Evolutionary conservation across 2,329 filamentous ascomycete genomes (phyloP).

Genomic region (Neoascochyta sp.): DNA sequence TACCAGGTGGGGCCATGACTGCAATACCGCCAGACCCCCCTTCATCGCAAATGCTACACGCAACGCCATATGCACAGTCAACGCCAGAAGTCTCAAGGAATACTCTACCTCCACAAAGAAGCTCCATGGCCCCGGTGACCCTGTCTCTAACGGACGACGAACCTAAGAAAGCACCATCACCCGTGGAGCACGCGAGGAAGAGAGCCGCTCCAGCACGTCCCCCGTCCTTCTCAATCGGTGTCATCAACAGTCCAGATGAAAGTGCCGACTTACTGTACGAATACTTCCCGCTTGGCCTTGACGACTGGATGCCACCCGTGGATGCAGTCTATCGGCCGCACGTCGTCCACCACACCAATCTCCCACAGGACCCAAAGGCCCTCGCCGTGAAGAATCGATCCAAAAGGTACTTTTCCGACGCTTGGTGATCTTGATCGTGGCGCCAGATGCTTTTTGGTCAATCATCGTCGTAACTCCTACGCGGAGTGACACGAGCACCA

Average conservation of each 20-base stretch:
- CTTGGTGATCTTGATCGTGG: too few relatives aligned
- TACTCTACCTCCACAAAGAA: slow-evolving; percentile 37
- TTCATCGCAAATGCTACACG: slow-evolving; percentile 31
- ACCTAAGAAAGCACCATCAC: slow-evolving; percentile 40
- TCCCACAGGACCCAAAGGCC: slow-evolving; percentile 47
- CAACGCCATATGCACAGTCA: slow-evolving; percentile 49
- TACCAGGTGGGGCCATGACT: slow-evolving; percentile 42
- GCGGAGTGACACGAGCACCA: too few relatives aligned
- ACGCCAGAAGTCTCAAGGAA: slow-evolving; percentile 50
- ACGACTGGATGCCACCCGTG: slow-evolving; percentile 90
- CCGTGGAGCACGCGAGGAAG: slow-evolving; percentile 33
- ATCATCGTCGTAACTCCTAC: too few relatives aligned
- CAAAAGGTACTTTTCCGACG: slow-evolving; percentile 50
- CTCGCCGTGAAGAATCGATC: slow-evolving; percentile 43
- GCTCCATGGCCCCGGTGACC: slow-evolving; percentile 50
- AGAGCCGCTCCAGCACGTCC: slow-evolving; percentile 40
- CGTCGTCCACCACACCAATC: slow-evolving; percentile 80
- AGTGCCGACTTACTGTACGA: slow-evolving; percentile 84
- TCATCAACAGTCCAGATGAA: slow-evolving; percentile 64
- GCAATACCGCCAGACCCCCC: slow-evolving; percentile 41
- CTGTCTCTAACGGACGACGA: slow-evolving; percentile 57
- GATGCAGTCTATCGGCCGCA: slow-evolving; percentile 89
- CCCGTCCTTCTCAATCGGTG: slow-evolving; percentile 46
- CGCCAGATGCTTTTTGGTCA: too few relatives aligned
- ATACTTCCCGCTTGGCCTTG: slow-evolving; percentile 86